Evolutionary conservation across 805 yeast species (phyloP).

Genomic region (Priceomyces medius): DNA sequence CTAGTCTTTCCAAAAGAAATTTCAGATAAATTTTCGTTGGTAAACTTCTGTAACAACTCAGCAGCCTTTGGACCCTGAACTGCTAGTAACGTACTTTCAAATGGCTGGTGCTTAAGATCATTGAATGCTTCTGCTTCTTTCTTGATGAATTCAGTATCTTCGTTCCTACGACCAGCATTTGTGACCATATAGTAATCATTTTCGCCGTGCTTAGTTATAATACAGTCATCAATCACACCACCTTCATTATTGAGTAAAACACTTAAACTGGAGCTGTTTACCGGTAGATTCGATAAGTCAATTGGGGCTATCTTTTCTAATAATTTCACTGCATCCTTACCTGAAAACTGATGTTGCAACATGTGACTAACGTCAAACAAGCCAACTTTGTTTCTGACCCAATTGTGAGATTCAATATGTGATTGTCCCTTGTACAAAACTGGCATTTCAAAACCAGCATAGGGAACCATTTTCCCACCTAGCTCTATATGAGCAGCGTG

Average conservation of each 20-base stretch:
- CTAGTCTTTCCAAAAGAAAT: constrained; percentile 74
- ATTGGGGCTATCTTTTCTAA: constrained; percentile 86
- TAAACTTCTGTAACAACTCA: constrained; percentile 60
- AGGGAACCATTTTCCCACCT: constrained; percentile 92
- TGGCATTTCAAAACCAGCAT: constrained; percentile 97
- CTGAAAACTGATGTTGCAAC: constrained; percentile 84
- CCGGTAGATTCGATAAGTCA: constrained; percentile 59
- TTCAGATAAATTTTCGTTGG: constrained; percentile 55
- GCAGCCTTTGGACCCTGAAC: constrained; percentile 90
- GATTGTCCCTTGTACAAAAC: constrained; percentile 80
- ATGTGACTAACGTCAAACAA: constrained; percentile 96
- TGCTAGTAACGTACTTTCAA: constrained; percentile 79
- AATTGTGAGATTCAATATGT: constrained; percentile 89
- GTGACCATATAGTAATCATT: constrained; percentile 83
- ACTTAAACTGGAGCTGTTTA: constrained; percentile 68
- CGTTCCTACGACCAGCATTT: constrained; percentile 90
- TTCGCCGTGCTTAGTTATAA: constrained; percentile 82
- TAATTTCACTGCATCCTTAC: constrained; percentile 64
- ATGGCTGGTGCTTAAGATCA: constrained; percentile 41
- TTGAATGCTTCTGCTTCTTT: constrained; percentile 44
- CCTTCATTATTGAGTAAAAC: constrained; percentile 68
- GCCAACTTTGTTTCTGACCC: constrained; percentile 89
- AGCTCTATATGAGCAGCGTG: constrained; percentile 72
- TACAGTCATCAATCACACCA: constrained; percentile 92
- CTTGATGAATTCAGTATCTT: constrained; percentile 67